Percentiles rank a stretch among this genome's conserved stretches.
Conservation (phyloP, 2,329 filamentous ascomycete species). For the Phialocephala subalpina region DNA sequence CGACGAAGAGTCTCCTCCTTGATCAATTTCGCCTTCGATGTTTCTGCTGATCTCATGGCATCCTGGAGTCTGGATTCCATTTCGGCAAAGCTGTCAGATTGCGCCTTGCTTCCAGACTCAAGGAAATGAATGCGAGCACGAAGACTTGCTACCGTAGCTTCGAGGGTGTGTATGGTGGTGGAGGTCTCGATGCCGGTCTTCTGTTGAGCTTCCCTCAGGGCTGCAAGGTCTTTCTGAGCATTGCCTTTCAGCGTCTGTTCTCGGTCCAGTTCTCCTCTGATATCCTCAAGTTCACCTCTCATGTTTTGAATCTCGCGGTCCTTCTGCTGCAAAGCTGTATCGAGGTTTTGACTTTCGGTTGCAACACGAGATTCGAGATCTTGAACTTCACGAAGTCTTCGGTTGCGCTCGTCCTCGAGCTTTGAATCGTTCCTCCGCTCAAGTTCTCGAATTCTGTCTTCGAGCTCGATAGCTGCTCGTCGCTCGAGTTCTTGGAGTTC, state of each 20-base stretch:
- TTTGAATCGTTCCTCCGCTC: conserved; percentile 51
- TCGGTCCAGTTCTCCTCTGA: conserved; percentile 61
- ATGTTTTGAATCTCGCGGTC: conserved; percentile 62
- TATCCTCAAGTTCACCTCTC: conserved; percentile 53
- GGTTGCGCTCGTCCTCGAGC: conserved; percentile 69
- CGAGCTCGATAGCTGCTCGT: conserved; percentile 59
- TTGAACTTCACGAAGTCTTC: conserved; percentile 67
- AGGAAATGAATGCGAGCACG: conserved; percentile 87
- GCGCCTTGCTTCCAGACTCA: conserved; percentile 87
- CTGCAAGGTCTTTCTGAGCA: conserved; percentile 58
- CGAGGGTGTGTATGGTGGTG: conserved; percentile 70
- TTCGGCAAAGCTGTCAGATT: conserved; percentile 83
- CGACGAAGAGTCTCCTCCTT: conserved; percentile 90
- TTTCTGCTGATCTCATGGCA: conserved; percentile 73
- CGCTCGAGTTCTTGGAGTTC: conserved; percentile 71
- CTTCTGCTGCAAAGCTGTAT: conserved; percentile 48
- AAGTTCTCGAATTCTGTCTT: conserved; percentile 42
- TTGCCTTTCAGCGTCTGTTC: conserved; percentile 61
- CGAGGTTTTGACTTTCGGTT: conserved; percentile 51
- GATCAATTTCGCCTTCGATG: conserved; percentile 81
- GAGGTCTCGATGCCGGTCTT: conserved; percentile 65
- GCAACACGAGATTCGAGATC: conserved; percentile 64
- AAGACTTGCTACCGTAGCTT: conserved; percentile 78
- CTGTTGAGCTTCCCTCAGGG: conserved; percentile 45
- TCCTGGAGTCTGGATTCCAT: conserved; percentile 85